Base-by-base conservation (phyloP, 352 stramenopile species). In the Phytopythium vexans region DNA sequence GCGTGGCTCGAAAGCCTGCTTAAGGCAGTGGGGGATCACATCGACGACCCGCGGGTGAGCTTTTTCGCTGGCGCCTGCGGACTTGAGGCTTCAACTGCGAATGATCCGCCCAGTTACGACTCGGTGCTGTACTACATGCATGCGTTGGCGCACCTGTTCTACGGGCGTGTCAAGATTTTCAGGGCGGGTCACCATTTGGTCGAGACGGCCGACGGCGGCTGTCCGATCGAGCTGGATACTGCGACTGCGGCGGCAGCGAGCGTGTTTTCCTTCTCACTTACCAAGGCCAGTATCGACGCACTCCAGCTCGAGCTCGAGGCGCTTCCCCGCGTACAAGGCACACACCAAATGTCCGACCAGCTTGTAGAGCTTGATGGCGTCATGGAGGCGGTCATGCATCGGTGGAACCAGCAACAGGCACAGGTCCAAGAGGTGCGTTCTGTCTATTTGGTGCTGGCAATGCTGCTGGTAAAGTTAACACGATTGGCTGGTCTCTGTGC, bases 121-220 rank as follows among this genome's bases (percentile, higher is more conserved):
- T 72, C 82, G 11, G 79, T 89, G 36, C 50, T 89, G 8, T 88
- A 87, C 47, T 92, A 87, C 44, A 38, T 83, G 7, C 77, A 89
- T 35, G 79, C 77, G 16, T 60, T 92, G 2, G 66, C 51, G 0
- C 77, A 89, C 48, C 33, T 92, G 14, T 72, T 92, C 40, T 84
- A 87, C 47, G 79, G 77, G 1, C 64, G 82, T 11, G 84, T 89
- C 64, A 83, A 89, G 62, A 72, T 87, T 36, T 92, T 88, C 64
- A 68, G 74, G 49, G 11, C 60, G 11, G 77, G 70, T 27, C 79
- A 79, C 27, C 68, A 78, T 6, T 52, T 92, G 5, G 60, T 83
- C 41, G 74, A 92, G 67, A 74, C 68, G 8, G 10, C 47, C 1
- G 82, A 81, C 15, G 81, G 81, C 4, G 70, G 58, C 6, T 92